Percentiles rank a stretch among this genome's conserved stretches.
Evolutionary conservation across 2,329 filamentous ascomycete species (phyloP).

Genomic region (Conoideocrella luteorostrata): DNA sequence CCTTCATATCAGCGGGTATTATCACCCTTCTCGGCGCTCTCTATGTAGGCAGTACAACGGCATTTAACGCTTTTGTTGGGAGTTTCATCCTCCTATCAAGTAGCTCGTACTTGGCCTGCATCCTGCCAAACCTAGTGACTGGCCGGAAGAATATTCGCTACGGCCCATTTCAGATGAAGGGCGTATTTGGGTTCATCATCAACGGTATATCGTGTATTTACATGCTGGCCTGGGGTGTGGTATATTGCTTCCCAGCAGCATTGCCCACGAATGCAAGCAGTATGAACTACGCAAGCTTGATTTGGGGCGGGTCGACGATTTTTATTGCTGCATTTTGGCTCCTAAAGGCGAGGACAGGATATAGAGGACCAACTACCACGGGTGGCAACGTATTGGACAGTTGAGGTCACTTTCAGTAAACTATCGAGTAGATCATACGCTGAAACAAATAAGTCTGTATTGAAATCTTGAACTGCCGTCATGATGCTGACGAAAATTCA

Average conservation of each 20-base stretch:
- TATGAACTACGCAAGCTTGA: slow-evolving; percentile 48
- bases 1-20: slow-evolving; percentile 33
- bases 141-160: slow-evolving; percentile 31
- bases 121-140: slow-evolving; percentile 50
- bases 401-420: too few relatives aligned
- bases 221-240: slow-evolving; percentile 54
- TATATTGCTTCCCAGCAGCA: slow-evolving; percentile 54
- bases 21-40: slow-evolving; percentile 53
- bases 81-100: slow-evolving; percentile 26
- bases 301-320: slow-evolving; percentile 31
- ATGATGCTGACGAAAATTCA: too few relatives aligned
- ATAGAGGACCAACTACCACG: slow-evolving; percentile 1
- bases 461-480: too few relatives aligned
- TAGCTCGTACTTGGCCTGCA: slow-evolving; percentile 49
- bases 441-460: too few relatives aligned
- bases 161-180: slow-evolving; percentile 52
- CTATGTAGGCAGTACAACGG: slow-evolving; percentile 59
- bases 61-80: slow-evolving; percentile 61
- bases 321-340: slow-evolving; percentile 37
- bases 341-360: slow-evolving; percentile 17
- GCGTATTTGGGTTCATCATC: slow-evolving; percentile 40
- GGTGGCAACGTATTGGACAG: not conserved
- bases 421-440: too few relatives aligned
- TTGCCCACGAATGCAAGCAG: slow-evolving; percentile 36
- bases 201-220: slow-evolving; percentile 49